Percentiles rank a stretch among this genome's conserved stretches.
Evolutionary conservation across 129 eudicot genomes (phyloP).

Genomic region (Chrysanthemum lavandulifolium): DNA sequence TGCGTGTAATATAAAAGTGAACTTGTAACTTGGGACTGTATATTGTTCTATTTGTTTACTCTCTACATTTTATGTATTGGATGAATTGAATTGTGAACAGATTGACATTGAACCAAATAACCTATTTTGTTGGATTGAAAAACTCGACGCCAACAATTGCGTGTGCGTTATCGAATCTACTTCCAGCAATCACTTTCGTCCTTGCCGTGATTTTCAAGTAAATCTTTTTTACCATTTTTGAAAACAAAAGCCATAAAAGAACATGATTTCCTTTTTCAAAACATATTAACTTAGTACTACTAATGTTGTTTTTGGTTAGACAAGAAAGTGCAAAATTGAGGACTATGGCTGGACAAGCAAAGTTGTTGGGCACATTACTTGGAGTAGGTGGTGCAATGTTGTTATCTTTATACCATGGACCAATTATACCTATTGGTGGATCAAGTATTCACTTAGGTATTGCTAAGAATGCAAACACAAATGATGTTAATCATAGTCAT

Average conservation of each 20-base stretch:
- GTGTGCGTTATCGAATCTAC: conserved; percentile 68
- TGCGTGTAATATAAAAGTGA: too few relatives aligned
- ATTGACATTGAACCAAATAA: conserved; percentile 63
- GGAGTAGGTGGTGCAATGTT: conserved; percentile 84
- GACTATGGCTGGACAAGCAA: conserved; percentile 69
- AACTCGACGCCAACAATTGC: conserved; percentile 80
- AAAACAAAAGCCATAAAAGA: not conserved
- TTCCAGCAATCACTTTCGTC: conserved; percentile 79
- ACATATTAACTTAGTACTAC: not conserved
- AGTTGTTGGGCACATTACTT: conserved; percentile 60
- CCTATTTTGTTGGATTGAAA: conserved; percentile 79
- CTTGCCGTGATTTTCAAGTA: conserved; percentile 74
- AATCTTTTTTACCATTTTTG: not conserved
- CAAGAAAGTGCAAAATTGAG: conserved; percentile 57
- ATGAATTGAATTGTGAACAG: conserved; percentile 26
- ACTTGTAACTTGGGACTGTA: too few relatives aligned
- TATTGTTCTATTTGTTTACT: too few relatives aligned
- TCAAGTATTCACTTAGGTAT: conserved; percentile 50
- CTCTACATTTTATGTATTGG: too few relatives aligned
- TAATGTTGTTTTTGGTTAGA: conserved; percentile 31
- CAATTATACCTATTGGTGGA: conserved; percentile 45
- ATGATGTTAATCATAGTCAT: conserved; percentile 1
- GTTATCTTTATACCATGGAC: conserved; percentile 78
- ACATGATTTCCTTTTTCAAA: too few relatives aligned
- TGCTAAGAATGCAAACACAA: too few relatives aligned